Conservation (phyloP, 2,329 filamentous ascomycete species). For the Blastomyces parvus region DNA sequence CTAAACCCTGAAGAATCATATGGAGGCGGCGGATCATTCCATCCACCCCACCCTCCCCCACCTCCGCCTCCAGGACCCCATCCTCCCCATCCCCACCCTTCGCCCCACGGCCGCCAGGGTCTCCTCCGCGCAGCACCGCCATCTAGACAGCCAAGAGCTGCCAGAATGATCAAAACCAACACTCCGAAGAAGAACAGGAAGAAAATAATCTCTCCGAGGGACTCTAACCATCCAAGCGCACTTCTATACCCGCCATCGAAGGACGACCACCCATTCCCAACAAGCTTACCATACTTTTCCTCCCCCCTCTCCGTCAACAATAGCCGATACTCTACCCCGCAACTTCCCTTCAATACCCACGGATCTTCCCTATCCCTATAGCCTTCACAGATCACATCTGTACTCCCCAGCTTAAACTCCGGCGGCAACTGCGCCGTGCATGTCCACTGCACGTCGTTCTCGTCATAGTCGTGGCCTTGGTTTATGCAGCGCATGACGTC, state of each 20-base stretch:
- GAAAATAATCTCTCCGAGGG: conserved; percentile 26
- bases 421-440: conserved; percentile 58
- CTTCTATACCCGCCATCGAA: conserved; percentile 17
- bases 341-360: conserved; percentile 84
- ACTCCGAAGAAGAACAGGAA: conserved; percentile 22
- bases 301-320: conserved; percentile 69
- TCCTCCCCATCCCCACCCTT: conserved; percentile 18
- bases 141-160: conserved; percentile 22
- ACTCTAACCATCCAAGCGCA: conserved; percentile 8
- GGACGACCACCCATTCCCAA: conserved; percentile 26
- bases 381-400: conserved; percentile 88
- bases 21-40: conserved; percentile 35
- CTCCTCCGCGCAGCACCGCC: conserved; percentile 17
- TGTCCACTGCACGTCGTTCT: conserved; percentile 81
- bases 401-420: conserved; percentile 67
- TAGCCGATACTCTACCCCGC: conserved; percentile 81
- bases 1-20: conserved; percentile 26
- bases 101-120: conserved; percentile 22
- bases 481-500: conserved; percentile 87
- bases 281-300: conserved; percentile 53
- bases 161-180: conserved; percentile 19
- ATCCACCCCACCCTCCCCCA: conserved; percentile 15
- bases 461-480: conserved; percentile 66
- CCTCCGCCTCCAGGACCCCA: conserved; percentile 23
- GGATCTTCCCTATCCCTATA: conserved; percentile 67